Evolutionary conservation across 768 basidiomycete genomes (phyloP).

Genomic region (Rhodotorula paludigena): DNA sequence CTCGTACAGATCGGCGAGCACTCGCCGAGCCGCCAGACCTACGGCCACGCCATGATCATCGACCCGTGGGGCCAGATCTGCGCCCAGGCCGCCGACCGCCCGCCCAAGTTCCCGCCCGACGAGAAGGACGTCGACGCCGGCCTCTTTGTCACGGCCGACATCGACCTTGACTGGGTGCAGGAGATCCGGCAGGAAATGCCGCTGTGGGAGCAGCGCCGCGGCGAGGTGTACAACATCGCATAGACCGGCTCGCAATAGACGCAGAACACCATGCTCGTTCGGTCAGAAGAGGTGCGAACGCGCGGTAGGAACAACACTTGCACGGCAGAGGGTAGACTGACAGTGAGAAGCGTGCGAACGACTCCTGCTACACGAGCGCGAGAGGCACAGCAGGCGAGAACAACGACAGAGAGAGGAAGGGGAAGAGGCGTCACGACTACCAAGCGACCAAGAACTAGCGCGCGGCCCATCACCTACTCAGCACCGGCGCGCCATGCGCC

Average conservation of each 20-base stretch:
- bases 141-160: conserved; percentile 29
- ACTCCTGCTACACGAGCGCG: too few relatives aligned
- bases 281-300: too few relatives aligned
- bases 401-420: too few relatives aligned
- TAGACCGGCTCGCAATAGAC: too few relatives aligned
- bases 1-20: conserved; percentile 18
- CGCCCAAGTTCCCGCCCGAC: neutral
- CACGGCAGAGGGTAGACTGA: too few relatives aligned
- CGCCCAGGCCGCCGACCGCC: conserved; percentile 26
- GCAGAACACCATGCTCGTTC: too few relatives aligned
- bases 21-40: conserved; percentile 18
- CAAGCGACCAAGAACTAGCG: too few relatives aligned
- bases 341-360: too few relatives aligned
- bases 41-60: conserved; percentile 40
- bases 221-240: conserved; percentile 31
- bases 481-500: neutral
- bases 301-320: too few relatives aligned
- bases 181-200: conserved; percentile 39
- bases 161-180: conserved; percentile 36
- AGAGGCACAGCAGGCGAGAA: too few relatives aligned
- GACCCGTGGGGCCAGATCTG: conserved; percentile 40
- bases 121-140: conserved; percentile 28
- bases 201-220: conserved; percentile 36
- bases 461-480: neutral
- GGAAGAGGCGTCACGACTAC: neutral